Base-by-base conservation (phyloP, 176 grass and related monocot genomes). In the Triticum urartu region DNA sequence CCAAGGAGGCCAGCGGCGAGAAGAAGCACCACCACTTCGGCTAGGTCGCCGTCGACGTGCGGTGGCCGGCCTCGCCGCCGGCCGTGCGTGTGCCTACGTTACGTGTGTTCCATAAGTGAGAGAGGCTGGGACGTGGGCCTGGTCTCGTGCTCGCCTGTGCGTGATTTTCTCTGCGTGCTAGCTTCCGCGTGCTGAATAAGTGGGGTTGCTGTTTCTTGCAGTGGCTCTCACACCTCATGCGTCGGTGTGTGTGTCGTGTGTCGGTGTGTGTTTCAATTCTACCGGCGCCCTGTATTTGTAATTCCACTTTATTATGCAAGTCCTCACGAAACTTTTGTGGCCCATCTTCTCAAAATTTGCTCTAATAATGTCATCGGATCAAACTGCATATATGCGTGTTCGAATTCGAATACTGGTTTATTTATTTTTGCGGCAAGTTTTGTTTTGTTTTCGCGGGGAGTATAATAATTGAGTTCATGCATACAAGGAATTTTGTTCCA, bases 21-120 rank as follows among this genome's bases (percentile, higher is more conserved):
- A 91, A 97, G 89, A 95, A 98, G 63, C 92, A 93, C 69, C 92
- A 86, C 87, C 83, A 93, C 91, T 98, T 91, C 84, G 85, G 84
- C 81, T 84, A 77, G 89, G 89, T 9, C 58, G 1, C 7, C 58
- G 5, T 8, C n/a, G n/a, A 2, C 40, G 39, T 7, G 9, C 56
- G 17, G 60, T 14, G 68, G 32, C 50, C n/a, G 2, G 4, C 33
- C 14, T 71, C 68, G 68, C 70, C 35, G 35, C 11, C 56, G n/a
- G 50, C 45, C 26, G 32, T 20, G 73, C 34, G 22, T 38, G 18
- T 39, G 17, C 72, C 10, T 45, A 33, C 34, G 21, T 18, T 45
- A 33, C 34, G 21, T 77, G 18, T 17, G 62, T 12, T 38, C 2
- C 17, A 32, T 28, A 50, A 75, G 45, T 10, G 72, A 45, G 72